These are phyloP conservation scores for Acanthamoeba lenticulata DNA, from an alignment of 208 protist species.

Conservation along the genomic window DNA sequence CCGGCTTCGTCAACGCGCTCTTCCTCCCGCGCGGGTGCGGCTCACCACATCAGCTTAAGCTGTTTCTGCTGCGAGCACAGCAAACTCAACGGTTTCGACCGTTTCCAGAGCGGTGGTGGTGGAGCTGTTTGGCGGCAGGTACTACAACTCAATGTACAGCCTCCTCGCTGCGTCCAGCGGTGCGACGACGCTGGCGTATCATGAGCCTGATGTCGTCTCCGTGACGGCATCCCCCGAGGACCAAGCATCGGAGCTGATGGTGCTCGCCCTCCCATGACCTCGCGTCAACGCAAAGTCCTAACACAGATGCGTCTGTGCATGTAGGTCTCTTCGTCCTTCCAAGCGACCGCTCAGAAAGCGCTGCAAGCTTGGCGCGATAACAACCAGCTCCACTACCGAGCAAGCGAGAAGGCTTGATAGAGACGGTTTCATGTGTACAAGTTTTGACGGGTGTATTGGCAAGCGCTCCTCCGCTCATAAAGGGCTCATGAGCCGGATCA, in stretches of 20 bases:
- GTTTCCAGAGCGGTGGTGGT: neutral
- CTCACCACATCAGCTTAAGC: neutral
- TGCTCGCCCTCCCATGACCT: no score
- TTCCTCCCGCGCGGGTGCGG: neutral
- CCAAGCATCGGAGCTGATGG: no score
- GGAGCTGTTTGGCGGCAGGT: neutral
- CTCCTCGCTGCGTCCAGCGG: neutral
- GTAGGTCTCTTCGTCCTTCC: neutral
- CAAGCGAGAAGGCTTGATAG: no score
- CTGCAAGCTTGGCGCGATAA: slow-evolving; percentile 17
- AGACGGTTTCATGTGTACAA: no score
- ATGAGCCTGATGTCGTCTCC: neutral
- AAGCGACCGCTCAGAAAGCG: neutral
- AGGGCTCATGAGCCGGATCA: no score
- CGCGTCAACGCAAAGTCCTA: neutral
- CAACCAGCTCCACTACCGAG: neutral
- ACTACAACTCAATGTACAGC: neutral
- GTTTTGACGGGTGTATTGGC: no score
- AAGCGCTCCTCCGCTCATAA: no score
- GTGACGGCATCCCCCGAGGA: neutral
- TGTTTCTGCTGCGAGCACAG: neutral
- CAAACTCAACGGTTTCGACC: neutral
- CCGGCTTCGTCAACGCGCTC: neutral
- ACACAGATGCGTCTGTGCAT: neutral
- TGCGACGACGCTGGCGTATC: neutral